Base-by-base conservation (phyloP, 305 asterid species). In the Plantago coronopus region DNA sequence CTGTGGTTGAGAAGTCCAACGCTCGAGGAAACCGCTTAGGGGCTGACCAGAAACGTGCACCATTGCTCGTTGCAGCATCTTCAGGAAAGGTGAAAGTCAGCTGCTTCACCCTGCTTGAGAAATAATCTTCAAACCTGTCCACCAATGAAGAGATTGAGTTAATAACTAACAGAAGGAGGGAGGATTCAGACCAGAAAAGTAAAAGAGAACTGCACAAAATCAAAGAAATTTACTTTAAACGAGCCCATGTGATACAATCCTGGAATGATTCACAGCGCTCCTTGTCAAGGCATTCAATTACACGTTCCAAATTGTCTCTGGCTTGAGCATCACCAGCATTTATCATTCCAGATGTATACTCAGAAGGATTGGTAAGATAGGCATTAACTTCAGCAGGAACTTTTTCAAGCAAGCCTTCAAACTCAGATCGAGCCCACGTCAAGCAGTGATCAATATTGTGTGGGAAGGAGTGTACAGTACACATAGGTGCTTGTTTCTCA, bases 401-500 rank as follows among this genome's bases (percentile, higher is more conserved):
- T 72, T 91, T 91, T 73, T 88, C 98, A 37, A 91, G 96, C 74
- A 91, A 73, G 40, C 98, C 98, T 75, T 91, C 97, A 65, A 90
- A 90, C 70, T 90, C 97, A 0, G 97, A 90, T 17, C 96, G 78
- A 51, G 97, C 95, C 98, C 98, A 91, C 16, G 98, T 89, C 84
- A 91, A 76, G 77, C 98, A 91, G 74, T 91, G 98, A 68, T 88
- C 96, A 49, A 91, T 91, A 64, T 88, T 91, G 76, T 91, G 98
- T 0, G 98, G 98, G 72, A 91, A 91, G 27, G 98, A 88, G 71
- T 91, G 98, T 66, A 91, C 94, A 21, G 96, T 91, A 64, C 98
- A 91, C 96, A 91, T 91, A 37, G 98, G 98, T 61, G 96, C 98
- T 79, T 91, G 98, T 71, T 82, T 91, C 86, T 91, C 98, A n/a